Evolutionary conservation across 2,329 filamentous ascomycete genomes (phyloP), one percentile per base, ranked within the genome.

Genomic region (Aspergillus sp.): DNA sequence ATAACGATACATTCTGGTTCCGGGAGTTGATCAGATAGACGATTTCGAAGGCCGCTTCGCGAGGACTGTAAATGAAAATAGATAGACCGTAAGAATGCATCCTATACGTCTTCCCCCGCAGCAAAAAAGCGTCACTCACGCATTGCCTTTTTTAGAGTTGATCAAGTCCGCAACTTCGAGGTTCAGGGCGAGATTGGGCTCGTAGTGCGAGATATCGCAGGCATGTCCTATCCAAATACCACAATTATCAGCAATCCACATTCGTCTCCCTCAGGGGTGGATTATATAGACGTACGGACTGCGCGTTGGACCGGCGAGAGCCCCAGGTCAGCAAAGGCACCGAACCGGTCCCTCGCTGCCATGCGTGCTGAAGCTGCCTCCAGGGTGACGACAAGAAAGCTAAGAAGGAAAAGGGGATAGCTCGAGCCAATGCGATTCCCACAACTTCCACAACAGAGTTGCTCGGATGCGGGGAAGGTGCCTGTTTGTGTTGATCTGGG

Each of bases 131-230:
- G 32, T 7, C 9, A 66, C 77, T 66, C 73, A 81, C 72, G 90
- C 85, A 69, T 85, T 88, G 63, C 91, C 91, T 74, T 97, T 97
- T 76, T 97, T 98, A 62, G 84, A 85, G 71, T 98, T 98, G 75
- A 98, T 87, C 61, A 97, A 74, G 73, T 98, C 93, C 60, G 89
- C 78, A 61, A 98, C 94, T 77, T 98, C 93, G 65, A 98, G 86
- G 65, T 93, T 94, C 54, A 98, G 76, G 48, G 90, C 93, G 46
- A 98, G 84, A 65, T 98, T 97, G 52, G 93, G 91, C 74, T 98
- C 93, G 75, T 89, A 96, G 73, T 97, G 96, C 67, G 94, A 87
- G 44, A 93, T 88, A 62, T 93, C 94, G 75, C 93, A 97, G 55
- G 93, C 91, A 72, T 90, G 90, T 67, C 93, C 79, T 81, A 29